A percentile compares a stretch with the other conserved stretches of the same genome.
These are phyloP conservation scores for Triadica sebifera DNA, from an alignment of 345 rosid species.

Conservation along the genomic window DNA sequence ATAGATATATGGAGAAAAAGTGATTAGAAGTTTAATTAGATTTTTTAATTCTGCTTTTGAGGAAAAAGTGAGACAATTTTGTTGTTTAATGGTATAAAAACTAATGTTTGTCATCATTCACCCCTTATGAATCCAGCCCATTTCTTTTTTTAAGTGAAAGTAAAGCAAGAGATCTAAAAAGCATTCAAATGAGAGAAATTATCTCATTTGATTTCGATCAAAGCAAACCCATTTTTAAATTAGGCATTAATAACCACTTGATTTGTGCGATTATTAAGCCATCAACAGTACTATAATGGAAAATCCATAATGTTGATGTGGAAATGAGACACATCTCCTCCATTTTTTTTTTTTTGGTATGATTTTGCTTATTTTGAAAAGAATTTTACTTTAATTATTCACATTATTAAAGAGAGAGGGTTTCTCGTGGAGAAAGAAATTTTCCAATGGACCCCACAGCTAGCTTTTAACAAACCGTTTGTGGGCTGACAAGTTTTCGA, in stretches of 20 bases:
- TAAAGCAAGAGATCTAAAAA: neutral
- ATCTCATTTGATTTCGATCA: neutral
- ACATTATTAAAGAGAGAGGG: neutral
- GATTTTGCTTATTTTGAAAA: neutral
- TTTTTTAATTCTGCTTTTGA: no score
- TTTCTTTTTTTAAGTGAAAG: neutral
- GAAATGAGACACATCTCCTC: no score
- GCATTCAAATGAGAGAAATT: neutral
- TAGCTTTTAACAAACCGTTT: slow-evolving; percentile 32
- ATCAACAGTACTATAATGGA: neutral
- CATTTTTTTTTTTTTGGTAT: no score
- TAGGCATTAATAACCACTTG: neutral
- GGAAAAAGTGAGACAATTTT: no score
- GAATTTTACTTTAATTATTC: slow-evolving; percentile 11
- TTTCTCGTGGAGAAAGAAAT: neutral
- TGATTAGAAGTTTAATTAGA: no score
- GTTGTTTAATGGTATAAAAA: neutral
- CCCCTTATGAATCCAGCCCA: neutral
- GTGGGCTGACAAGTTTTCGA: slow-evolving; percentile 41
- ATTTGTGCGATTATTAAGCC: neutral
- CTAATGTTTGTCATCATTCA: slow-evolving; percentile 8
- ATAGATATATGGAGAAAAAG: no score
- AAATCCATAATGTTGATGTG: no score
- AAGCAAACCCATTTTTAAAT: neutral
- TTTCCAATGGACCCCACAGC: slow-evolving; percentile 24